Base-by-base conservation (phyloP, 2,329 filamentous ascomycete genomes). In the Rugonectria rugulosa region DNA sequence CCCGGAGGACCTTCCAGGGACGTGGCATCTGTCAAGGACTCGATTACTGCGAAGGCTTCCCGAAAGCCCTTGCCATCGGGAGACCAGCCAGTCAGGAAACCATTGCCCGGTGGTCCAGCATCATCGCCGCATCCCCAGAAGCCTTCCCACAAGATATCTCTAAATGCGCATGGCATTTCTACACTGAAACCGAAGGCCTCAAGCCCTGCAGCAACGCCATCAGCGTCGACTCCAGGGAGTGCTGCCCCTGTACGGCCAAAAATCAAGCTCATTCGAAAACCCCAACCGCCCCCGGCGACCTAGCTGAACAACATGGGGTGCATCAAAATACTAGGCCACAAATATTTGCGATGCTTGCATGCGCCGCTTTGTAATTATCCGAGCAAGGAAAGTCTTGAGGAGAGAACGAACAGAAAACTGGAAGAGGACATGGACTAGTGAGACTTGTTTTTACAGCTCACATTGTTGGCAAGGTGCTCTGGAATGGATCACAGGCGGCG, bases 221-320 rank as follows among this genome's bases (percentile, higher is more conserved):
- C n/a, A 19, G 53, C 62, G 10, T 56, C 54, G 6, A 68, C 67
- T 5, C 69, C 70, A 2, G 56, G 59, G 15, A 61, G 60, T 41
- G 53, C 60, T 12, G 50, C 64, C 11, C 46, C 59, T 14, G 65
- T 65, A 19, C 62, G 72, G 21, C 69, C 71, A 2, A 75, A 75
- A 59, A 75, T 75, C 20, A 75, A 75, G 41, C 70, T 75, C 36
- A 69, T 75, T n/a, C 67, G 71, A 40, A 75, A 74, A 52, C 67
- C 71, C 20, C 68, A 71, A 14, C 61, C 66, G 26, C 66, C 64
- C 14, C 46, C 68, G 20, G 58, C 66, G 40, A 44, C 66, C 45
- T 70, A 63, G 56, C 53, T 53, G 48, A 42, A 44, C 34, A 36
- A 2, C 10, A 34, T 15, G 27, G n/a, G 29, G 27, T 17, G 23